Conservation (phyloP, 768 basidiomycete genomes). For the Leccinum arenicola region DNA sequence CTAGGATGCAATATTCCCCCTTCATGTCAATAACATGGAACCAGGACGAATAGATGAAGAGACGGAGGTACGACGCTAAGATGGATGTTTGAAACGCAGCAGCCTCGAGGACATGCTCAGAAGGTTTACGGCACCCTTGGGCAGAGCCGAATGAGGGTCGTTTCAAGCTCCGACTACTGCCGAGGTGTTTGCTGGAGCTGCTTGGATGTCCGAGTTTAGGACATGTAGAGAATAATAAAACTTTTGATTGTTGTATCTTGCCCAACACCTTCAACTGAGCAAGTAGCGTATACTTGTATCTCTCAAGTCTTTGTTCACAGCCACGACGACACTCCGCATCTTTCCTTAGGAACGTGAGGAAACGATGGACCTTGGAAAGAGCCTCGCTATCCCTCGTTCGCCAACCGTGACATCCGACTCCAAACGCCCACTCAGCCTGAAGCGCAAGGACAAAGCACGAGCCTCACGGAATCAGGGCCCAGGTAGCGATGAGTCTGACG, state of each 20-base stretch:
- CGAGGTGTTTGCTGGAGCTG: not conserved
- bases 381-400: constrained; percentile 41
- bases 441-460: constrained; percentile 43
- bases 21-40: constrained; percentile 44
- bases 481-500: constrained; percentile 23
- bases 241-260: not conserved
- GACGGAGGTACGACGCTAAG: constrained; percentile 15
- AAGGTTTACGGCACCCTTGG: constrained; percentile 14
- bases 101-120: constrained; percentile 20
- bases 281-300: constrained; percentile 13
- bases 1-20: constrained; percentile 74
- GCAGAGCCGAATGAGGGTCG: constrained; percentile 5
- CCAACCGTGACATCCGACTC: constrained; percentile 32
- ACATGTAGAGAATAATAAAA: not conserved
- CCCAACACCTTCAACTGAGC: constrained; percentile 1
- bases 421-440: constrained; percentile 56
- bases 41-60: constrained; percentile 16
- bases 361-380: constrained; percentile 65
- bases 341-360: constrained; percentile 42
- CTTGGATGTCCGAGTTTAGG: not conserved
- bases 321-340: constrained; percentile 27
- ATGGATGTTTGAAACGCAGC: constrained; percentile 20
- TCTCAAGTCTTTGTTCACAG: constrained; percentile 20
- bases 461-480: constrained; percentile 22
- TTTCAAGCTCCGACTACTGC: constrained; percentile 15